Base-by-base conservation (phyloP, 129 eudicot genomes). In the Centella asiatica region DNA sequence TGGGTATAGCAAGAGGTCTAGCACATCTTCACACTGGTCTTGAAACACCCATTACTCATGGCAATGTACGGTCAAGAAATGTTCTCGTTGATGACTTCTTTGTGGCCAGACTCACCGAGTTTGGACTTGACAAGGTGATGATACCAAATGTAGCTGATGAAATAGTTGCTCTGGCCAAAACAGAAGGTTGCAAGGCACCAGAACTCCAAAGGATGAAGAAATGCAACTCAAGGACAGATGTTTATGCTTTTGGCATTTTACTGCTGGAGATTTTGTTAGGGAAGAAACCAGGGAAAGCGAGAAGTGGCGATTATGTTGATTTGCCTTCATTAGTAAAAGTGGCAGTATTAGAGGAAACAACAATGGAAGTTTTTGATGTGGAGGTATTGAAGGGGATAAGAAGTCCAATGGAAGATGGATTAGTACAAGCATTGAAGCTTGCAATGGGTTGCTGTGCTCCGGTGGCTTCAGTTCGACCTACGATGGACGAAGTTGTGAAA, bases 401-500 rank as follows among this genome's bases (percentile, higher is more conserved):
- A 83, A 93, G 87, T 60, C 96, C 96, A 0, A 93, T 93, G 96
- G 99, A 93, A 75, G 99, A 87, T 51, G 99, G 96, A 18, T 65
- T 93, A 66, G 95, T 92, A 25, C 98, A 92, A 57, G 98, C 98
- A 0, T 70, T 92, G 83, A 92, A 87, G 72, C 78, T 92, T 57
- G 98, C 98, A 27, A 92, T 93, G 96, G 99, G 99, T 15, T 93
- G 99, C 25, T 93, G 99, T 67, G 99, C 99, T 29, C 99, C 99
- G 3, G 99, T 93, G 65, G 89, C 92, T 25, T 39, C 86, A 7
- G 95, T 85, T 46, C 69, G 99, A 77, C 96, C 96, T 20, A 64
- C 86, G 0, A 93, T 93, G 99, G 96, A 87, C 0, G 96, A 92
- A 66, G 95, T 92, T 19, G 98, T 87, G 60, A 84, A 87, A 80